Evolutionary conservation across 805 yeast species (phyloP).

Genomic region (Suhomyces vadensis): DNA sequence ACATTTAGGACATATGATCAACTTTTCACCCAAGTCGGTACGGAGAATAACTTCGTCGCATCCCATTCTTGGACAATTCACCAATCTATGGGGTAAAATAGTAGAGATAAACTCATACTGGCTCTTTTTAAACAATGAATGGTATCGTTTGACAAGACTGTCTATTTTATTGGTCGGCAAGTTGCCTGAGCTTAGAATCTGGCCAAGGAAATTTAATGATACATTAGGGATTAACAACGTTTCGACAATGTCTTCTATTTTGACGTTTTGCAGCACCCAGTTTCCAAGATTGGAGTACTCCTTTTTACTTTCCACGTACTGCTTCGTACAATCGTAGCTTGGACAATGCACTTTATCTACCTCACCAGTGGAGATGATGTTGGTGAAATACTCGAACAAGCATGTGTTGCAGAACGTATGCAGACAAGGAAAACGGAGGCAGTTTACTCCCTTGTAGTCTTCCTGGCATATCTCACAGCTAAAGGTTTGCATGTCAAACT

Average conservation of each 20-base stretch:
- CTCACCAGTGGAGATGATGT: constrained; percentile 48
- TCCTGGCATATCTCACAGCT: constrained; percentile 60
- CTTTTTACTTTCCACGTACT: constrained; percentile 17
- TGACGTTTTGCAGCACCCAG: constrained; percentile 21
- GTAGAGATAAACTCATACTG: constrained; percentile 46
- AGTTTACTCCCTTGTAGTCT: constrained; percentile 45
- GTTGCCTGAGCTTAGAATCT: constrained; percentile 22
- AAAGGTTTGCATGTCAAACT: constrained; percentile 40
- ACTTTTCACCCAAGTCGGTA: constrained; percentile 44
- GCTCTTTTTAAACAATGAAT: constrained; percentile 34
- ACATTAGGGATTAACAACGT: constrained; percentile 44
- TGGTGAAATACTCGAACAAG: constrained; percentile 43
- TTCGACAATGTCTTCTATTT: constrained; percentile 10
- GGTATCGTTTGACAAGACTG: constrained; percentile 36
- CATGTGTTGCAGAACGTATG: constrained; percentile 67
- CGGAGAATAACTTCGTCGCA: constrained; percentile 51
- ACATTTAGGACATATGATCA: constrained; percentile 53
- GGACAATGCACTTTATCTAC: constrained; percentile 60
- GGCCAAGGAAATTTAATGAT: constrained; percentile 31
- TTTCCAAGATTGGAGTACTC: constrained; percentile 19
- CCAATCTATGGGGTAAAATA: constrained; percentile 49
- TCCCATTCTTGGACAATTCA: constrained; percentile 48
- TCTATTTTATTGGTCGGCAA: constrained; percentile 7
- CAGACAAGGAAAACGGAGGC: constrained; percentile 51
- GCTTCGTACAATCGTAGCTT: constrained; percentile 47